phyloP scores from a whole-genome alignment of 2,329 filamentous ascomycete species.

The Alternaria rosae region DNA sequence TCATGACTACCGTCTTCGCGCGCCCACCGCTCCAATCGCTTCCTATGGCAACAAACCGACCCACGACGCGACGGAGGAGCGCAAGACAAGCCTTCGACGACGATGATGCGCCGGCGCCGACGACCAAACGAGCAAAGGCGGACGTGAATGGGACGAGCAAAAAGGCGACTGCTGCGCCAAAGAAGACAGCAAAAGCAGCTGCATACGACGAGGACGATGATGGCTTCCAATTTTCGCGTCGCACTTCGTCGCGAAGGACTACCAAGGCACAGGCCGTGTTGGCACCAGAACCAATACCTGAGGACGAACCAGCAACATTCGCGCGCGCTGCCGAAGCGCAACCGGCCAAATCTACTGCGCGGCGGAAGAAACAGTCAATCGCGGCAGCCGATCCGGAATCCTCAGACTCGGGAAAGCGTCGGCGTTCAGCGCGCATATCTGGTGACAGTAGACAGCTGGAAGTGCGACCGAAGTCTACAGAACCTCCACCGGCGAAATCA shows the following conservation, averaged over 20 bases:
- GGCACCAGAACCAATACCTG: slow-evolving; percentile 40
- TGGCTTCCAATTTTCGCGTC: slow-evolving; percentile 58
- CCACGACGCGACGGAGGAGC: slow-evolving; percentile 56
- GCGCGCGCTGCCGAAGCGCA: slow-evolving; percentile 19
- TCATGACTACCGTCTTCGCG: slow-evolving; percentile 47
- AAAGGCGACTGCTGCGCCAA: slow-evolving; percentile 44
- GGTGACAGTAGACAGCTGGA: slow-evolving; percentile 51
- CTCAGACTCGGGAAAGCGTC: slow-evolving; percentile 43
- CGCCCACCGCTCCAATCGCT: slow-evolving; percentile 55
- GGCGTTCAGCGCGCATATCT: slow-evolving; percentile 57
- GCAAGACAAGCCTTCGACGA: slow-evolving; percentile 55
- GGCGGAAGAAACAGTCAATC: slow-evolving; percentile 40
- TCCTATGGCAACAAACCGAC: slow-evolving; percentile 57
- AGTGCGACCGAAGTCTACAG: slow-evolving; percentile 32
- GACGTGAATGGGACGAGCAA: slow-evolving; percentile 50
- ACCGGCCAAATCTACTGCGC: slow-evolving; percentile 23
- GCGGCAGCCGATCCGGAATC: slow-evolving; percentile 30
- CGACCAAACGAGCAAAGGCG: slow-evolving; percentile 51
- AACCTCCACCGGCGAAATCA: slow-evolving; percentile 32
- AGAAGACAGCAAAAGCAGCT: slow-evolving; percentile 49
- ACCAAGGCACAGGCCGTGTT: slow-evolving; percentile 45
- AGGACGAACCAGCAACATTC: slow-evolving; percentile 35
- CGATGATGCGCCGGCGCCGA: slow-evolving; percentile 52
- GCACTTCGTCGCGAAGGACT: slow-evolving; percentile 44
- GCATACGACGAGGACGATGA: slow-evolving; percentile 58